Conservation (phyloP, 306 rosid species). For the Vachellia collinsii region DNA sequence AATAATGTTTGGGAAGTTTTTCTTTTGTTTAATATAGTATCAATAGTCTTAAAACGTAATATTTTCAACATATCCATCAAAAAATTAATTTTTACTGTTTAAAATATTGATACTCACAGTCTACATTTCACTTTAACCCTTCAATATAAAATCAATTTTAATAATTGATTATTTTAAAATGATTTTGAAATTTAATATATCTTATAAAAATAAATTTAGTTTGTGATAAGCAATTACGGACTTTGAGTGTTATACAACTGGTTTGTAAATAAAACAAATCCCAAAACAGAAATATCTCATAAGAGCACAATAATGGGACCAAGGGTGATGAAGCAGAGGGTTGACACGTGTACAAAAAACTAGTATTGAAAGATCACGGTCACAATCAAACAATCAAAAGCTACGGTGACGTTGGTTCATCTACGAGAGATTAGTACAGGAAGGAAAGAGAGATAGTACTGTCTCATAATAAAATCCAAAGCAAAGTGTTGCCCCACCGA, state of each 20-base stretch:
- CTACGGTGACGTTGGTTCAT: not conserved
- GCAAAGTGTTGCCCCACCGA: not conserved
- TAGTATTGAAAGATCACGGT: not conserved
- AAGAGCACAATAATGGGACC: not conserved
- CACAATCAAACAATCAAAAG: constrained; percentile 9
- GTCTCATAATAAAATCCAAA: not conserved
- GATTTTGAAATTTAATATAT: too few relatives aligned
- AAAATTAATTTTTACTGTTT: too few relatives aligned
- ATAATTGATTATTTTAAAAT: too few relatives aligned
- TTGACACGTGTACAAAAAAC: not conserved
- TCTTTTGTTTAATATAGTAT: too few relatives aligned
- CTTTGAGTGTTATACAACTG: not conserved
- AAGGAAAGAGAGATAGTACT: not conserved
- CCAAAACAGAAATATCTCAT: not conserved
- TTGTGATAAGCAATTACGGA: not conserved
- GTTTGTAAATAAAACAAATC: not conserved
- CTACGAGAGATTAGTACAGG: not conserved
- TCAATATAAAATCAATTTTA: too few relatives aligned
- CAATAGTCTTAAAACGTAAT: too few relatives aligned
- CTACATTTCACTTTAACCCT: too few relatives aligned
- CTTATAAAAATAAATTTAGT: not conserved
- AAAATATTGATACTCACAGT: too few relatives aligned
- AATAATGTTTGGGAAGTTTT: too few relatives aligned
- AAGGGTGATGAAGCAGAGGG: not conserved
- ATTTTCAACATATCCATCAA: too few relatives aligned